Percentiles rank a stretch among this genome's conserved stretches.
phyloP scores from a whole-genome alignment of 78 protist species.

The Chrysochromulina tobinii region DNA sequence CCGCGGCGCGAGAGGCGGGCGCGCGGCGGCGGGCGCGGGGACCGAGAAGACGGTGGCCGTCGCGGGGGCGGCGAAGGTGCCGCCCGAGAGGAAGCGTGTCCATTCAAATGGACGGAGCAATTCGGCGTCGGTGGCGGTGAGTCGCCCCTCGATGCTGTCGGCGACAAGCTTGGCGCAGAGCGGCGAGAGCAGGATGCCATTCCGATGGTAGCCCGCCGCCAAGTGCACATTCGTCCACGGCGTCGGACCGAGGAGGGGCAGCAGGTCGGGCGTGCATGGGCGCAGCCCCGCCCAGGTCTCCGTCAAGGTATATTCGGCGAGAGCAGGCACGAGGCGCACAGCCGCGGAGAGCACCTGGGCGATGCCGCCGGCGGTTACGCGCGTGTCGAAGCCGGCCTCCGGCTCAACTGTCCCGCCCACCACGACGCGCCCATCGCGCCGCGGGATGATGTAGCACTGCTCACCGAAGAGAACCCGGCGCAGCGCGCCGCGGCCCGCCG shows the following conservation, averaged over 20 bases:
- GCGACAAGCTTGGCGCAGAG: neutral
- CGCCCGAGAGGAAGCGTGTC: neutral
- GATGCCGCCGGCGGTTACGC: neutral
- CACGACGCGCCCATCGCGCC: neutral
- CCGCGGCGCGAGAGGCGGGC: too few species aligned
- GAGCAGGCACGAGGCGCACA: neutral
- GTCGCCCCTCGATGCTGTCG: neutral
- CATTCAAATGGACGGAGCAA: neutral
- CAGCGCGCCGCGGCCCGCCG: neutral
- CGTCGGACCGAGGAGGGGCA: neutral
- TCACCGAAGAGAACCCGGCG: neutral
- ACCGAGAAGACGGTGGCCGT: too few species aligned
- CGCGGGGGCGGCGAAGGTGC: too few species aligned
- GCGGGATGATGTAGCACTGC: neutral
- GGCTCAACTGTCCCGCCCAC: conserved; percentile 14
- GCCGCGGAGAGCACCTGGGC: neutral
- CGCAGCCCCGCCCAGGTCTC: conserved; percentile 23
- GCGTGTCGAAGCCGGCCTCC: neutral
- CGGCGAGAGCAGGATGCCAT: conserved; percentile 18
- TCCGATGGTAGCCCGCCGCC: conserved; percentile 7
- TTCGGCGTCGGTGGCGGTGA: neutral
- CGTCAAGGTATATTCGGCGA: neutral
- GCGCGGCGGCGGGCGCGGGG: too few species aligned
- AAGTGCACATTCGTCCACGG: neutral
- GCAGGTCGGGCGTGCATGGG: neutral